Evolutionary conservation across 805 yeast species (phyloP), one percentile per base, ranked within the genome.

Genomic region (Clavispora vitiphila): DNA sequence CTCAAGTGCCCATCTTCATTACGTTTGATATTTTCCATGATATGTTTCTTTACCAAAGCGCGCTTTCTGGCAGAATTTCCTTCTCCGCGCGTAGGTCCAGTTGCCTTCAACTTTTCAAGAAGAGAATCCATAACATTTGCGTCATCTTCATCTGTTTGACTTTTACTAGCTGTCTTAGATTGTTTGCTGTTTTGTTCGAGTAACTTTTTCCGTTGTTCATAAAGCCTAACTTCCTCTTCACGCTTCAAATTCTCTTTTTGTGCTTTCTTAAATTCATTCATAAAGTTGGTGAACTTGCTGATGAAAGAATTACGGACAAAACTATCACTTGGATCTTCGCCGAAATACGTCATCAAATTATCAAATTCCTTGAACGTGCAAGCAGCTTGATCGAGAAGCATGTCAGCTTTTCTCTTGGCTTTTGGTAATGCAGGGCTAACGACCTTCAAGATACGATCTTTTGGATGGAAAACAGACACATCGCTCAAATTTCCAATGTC

Each of bases 31-130:
- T 62, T 62, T 32, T 73, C 77, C 44, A 73, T 52, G 51, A 80
- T 60, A 39, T 81, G 82, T 55, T 74, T 80, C 49, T 89, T 77
- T 42, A 87, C 83, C 51, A 81, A 69, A 1, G 91, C 95, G 40
- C 93, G 72, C 53, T 87, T 79, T 53, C 95, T 72, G 0, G 96
- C 95, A 3, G 88, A 77, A 2, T 86, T 69, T 1, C 93, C 78
- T 47, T 89, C 93, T 5, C 86, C 80, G 47, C 80, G 79, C 5
- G 80, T 65, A 9, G 93, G 86, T 1, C 91, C 95, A 0, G 93
- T 86, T 14, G 90, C 89, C 56, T 89, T 83, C 55, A 93, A 74
- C 56, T 85, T 87, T 59, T 89, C 95, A 43, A 93, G 72, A 37
- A 93, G 69, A 26, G 83, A 78, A 60, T 93, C 99, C 85, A 93